A percentile compares a stretch with the other conserved stretches of the same genome.
These are phyloP conservation scores for Coelastrella sp. DNA, from an alignment of 139 green algal genomes.

Conservation along the genomic window DNA sequence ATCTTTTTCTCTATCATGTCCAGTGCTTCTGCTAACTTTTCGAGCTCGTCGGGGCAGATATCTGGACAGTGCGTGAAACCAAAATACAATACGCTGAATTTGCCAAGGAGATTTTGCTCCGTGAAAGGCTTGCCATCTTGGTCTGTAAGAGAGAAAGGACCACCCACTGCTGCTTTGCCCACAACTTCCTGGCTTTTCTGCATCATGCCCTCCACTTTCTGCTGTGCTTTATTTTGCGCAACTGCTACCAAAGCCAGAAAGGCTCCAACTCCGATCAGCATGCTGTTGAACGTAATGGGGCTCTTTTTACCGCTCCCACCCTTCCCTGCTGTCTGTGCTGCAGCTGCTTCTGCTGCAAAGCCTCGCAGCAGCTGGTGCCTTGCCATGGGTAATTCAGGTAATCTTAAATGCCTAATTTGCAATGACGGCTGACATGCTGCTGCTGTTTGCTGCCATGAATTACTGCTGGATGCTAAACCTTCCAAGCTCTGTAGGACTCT, in stretches of 20 bases:
- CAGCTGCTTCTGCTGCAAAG: constrained; percentile 27
- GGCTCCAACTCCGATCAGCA: constrained; percentile 40
- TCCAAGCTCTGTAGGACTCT: background rate
- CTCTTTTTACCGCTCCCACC: constrained; percentile 34
- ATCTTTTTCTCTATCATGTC: constrained; percentile 67
- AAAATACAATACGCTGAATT: constrained; percentile 97
- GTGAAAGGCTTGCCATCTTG: constrained; percentile 84
- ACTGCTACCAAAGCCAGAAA: constrained; percentile 47
- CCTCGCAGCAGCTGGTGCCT: background rate
- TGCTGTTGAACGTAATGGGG: constrained; percentile 48
- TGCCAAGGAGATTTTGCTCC: constrained; percentile 83
- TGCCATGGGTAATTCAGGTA: background rate
- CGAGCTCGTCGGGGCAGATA: constrained; percentile 98
- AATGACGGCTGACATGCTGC: background rate
- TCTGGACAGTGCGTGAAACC: constrained; percentile 99
- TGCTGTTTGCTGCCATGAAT: background rate
- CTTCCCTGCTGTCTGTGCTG: background rate
- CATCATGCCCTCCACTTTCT: constrained; percentile 52
- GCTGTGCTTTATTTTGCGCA: constrained; percentile 43
- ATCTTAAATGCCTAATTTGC: background rate
- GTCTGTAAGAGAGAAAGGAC: constrained; percentile 90
- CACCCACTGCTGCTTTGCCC: constrained; percentile 90
- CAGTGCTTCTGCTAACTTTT: constrained; percentile 90
- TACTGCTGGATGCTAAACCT: background rate
- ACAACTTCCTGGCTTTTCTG: constrained; percentile 65